These are phyloP conservation scores for Erysimum cheiranthoides DNA, from an alignment of 345 rosid species.

Conservation along the genomic window DNA sequence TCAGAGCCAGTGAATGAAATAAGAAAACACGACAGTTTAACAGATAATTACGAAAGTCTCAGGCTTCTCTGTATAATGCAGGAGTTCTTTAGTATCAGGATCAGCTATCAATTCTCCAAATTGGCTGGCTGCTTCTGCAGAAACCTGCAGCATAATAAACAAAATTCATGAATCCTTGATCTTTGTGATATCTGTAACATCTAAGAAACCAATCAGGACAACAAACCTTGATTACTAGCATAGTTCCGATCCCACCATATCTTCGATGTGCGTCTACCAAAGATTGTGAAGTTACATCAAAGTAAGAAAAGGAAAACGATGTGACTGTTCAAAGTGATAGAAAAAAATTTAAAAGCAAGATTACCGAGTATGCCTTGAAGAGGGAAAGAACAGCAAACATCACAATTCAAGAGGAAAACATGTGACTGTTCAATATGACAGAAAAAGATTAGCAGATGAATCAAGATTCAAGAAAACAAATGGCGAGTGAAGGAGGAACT, in stretches of 20 bases:
- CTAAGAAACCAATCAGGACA: not conserved
- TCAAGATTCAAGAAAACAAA: conserved; percentile 18
- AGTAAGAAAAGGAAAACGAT: not conserved
- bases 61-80: conserved; percentile 92
- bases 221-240: conserved; percentile 78
- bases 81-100: conserved; percentile 70
- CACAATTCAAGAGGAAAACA: conserved; percentile 74
- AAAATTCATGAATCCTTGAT: not conserved
- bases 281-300: not conserved
- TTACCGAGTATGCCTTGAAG: conserved; percentile 75
- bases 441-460: not conserved
- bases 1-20: not conserved
- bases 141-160: conserved; percentile 55
- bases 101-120: conserved; percentile 89
- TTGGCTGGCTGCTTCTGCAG: conserved; percentile 86
- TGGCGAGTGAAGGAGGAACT: not conserved
- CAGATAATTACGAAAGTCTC: conserved; percentile 78
- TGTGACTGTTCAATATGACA: conserved; percentile 57
- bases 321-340: too few species aligned
- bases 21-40: conserved; percentile 17
- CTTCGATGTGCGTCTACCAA: conserved; percentile 70
- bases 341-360: not conserved
- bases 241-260: conserved; percentile 79
- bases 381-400: conserved; percentile 91
- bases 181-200: not conserved